Evolutionary conservation across 257 asterid species (phyloP).

Genomic region (Scutellaria barbata): DNA sequence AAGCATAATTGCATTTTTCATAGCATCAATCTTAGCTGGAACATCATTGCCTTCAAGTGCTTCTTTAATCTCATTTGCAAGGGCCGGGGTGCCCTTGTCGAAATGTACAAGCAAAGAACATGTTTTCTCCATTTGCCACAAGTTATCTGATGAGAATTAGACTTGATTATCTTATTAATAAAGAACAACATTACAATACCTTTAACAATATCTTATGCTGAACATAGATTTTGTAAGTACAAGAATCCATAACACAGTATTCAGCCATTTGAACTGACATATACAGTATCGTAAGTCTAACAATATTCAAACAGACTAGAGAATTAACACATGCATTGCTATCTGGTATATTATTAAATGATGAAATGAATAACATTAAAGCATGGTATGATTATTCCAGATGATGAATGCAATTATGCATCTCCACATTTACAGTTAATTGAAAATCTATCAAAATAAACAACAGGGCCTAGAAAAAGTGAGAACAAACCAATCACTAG

Average conservation of each 20-base stretch:
- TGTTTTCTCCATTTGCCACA: slow-evolving; percentile 78
- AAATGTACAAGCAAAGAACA: slow-evolving; percentile 81
- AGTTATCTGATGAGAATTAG: slow-evolving; percentile 33
- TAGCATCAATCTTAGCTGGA: slow-evolving; percentile 80
- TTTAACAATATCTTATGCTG: slow-evolving; percentile 5
- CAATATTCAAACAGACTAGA: not conserved
- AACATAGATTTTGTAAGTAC: not conserved
- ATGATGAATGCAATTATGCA: not conserved
- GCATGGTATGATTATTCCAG: not conserved
- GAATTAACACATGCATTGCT: not conserved
- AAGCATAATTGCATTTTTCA: slow-evolving; percentile 92
- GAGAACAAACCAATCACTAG: slow-evolving; percentile 23
- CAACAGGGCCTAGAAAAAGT: not conserved
- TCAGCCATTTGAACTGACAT: slow-evolving; percentile 21
- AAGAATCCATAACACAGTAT: slow-evolving; percentile 9
- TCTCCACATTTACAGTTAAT: slow-evolving; percentile 2
- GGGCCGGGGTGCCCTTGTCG: slow-evolving; percentile 89
- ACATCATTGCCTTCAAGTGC: slow-evolving; percentile 86
- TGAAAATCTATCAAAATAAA: not conserved
- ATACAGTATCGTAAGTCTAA: slow-evolving; percentile 1
- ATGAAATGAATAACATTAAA: not conserved
- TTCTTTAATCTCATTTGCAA: slow-evolving; percentile 91
- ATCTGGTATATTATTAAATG: not conserved
- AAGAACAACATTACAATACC: slow-evolving; percentile 7
- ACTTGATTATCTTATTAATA: slow-evolving; percentile 12